Base-by-base conservation (phyloP, 2,329 filamentous ascomycete species). In the Cephalotrichum gorgonifer region DNA sequence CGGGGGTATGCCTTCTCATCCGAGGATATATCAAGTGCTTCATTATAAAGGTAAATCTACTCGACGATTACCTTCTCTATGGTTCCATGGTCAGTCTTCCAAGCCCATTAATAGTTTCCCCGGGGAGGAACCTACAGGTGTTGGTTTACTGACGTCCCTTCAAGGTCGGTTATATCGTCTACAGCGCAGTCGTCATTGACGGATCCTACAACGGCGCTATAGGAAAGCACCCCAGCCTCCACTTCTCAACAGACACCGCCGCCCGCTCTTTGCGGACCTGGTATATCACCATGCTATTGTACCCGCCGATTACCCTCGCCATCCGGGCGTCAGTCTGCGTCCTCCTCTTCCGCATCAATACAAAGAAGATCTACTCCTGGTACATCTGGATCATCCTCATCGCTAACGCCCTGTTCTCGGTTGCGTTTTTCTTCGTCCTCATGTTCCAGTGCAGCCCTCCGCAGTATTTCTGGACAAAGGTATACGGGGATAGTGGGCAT, bases 51-150 rank as follows among this genome's bases (percentile, higher is more conserved):
- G 67, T 63, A 26, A 57, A 72, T 28, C 62, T 67, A 0, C 31
- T 64, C 3, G 74, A 77, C 44, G 74, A 78, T 61, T 70, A 64
- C 53, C 57, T 75, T 43, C 73, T 74, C 55, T 60, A 74, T 22
- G 44, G 61, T 26, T 68, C 71, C 3, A 59, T 73, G 60, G 73
- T 76, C 58, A 51, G 60, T 56, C 39, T 25, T 33, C n/a, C n/a
- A n/a, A n/a, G n/a, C 26, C 22, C 44, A 43, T 9, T 23, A 5
- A 17, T 39, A 15, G 9, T 2, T 1, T 20, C 26, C 23, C 39
- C 6, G 11, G 45, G 11, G 9, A n/a, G n/a, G n/a, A n/a, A n/a
- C n/a, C n/a, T n/a, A n/a, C n/a, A n/a, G 27, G 3, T n/a, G 8
- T 3, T 42, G 20, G 20, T 14, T 12, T 11, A 14, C 17, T 44